A percentile compares a stretch with the other conserved stretches of the same genome.
phyloP scores from a whole-genome alignment of 176 grass and related monocot species.

The Cenchrus americanus region DNA sequence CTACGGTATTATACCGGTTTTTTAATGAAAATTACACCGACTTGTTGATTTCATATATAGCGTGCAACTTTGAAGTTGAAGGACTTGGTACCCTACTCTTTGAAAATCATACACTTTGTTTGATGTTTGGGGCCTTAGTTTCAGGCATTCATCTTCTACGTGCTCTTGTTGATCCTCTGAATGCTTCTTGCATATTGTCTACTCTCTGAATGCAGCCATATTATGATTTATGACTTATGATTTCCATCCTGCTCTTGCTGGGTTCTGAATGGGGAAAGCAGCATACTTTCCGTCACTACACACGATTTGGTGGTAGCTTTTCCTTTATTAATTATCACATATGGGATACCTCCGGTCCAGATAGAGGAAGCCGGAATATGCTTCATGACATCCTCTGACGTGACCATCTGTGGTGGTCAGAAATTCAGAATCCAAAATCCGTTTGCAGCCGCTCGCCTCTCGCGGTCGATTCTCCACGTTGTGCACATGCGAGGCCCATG shows the following conservation, averaged over 20 bases:
- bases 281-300: background rate
- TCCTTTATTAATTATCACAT: background rate
- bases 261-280: background rate
- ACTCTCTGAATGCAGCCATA: background rate
- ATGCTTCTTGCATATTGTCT: background rate
- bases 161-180: background rate
- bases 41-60: background rate
- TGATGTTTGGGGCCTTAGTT: background rate
- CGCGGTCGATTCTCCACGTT: constrained; percentile 47
- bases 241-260: background rate
- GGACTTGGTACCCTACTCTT: background rate
- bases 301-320: background rate
- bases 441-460: background rate
- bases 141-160: background rate
- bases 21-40: background rate
- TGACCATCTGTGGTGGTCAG: constrained; percentile 21
- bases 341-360: background rate
- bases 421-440: constrained; percentile 22
- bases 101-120: background rate
- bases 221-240: background rate
- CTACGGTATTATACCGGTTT: background rate
- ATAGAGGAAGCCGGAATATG: constrained; percentile 13
- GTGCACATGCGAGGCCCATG: background rate
- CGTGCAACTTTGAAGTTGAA: background rate
- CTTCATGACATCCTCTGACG: constrained; percentile 3